phyloP scores from a whole-genome alignment of 176 grass and related monocot species.

The Triticum urartu region DNA sequence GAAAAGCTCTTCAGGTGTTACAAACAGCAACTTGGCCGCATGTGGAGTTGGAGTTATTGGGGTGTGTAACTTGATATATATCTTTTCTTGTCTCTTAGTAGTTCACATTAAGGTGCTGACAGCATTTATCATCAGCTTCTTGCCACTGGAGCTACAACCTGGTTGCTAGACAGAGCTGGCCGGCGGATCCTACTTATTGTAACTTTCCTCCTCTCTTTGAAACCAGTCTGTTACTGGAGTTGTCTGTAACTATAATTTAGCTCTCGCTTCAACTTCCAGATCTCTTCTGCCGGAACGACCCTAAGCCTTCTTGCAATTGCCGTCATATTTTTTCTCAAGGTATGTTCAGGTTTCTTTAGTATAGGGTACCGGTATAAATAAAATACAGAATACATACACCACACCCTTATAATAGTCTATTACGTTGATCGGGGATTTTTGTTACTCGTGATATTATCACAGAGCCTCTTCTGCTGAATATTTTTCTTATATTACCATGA shows the following conservation, averaged over 20 bases:
- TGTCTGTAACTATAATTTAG: conserved; percentile 13
- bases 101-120: conserved; percentile 18
- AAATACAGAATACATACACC: not conserved
- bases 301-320: conserved; percentile 81
- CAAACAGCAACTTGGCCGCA: conserved; percentile 80
- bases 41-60: conserved; percentile 91
- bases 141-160: conserved; percentile 85
- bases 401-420: too few relatives aligned
- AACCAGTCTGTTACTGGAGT: not conserved
- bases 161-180: conserved; percentile 91
- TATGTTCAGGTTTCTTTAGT: conserved; percentile 21
- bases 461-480: not conserved
- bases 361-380: not conserved
- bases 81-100: not conserved
- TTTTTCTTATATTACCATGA: not conserved
- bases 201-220: conserved; percentile 24
- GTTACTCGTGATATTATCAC: not conserved
- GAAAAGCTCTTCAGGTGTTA: conserved; percentile 61
- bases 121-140: conserved; percentile 51
- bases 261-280: conserved; percentile 48
- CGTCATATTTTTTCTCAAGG: conserved; percentile 78
- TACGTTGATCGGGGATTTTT: too few relatives aligned
- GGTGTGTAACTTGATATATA: conserved; percentile 31
- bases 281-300: conserved; percentile 74
- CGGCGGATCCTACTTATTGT: conserved; percentile 92